Evolutionary conservation across 257 asterid genomes (phyloP).

Genomic region (Misopates orontium): DNA sequence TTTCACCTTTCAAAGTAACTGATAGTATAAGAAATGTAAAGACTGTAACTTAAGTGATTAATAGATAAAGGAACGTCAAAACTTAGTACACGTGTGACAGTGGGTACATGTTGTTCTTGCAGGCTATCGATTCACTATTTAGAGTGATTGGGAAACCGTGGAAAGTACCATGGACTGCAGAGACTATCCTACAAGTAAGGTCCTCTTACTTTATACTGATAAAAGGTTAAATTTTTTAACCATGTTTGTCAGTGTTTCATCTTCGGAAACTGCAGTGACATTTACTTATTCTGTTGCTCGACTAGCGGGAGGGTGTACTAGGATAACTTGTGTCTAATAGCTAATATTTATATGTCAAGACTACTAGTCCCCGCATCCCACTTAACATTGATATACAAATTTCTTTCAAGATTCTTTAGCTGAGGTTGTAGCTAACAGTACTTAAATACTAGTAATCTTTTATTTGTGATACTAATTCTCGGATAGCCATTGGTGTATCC

Average conservation of each 20-base stretch:
- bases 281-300: too few species aligned
- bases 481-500: too few species aligned
- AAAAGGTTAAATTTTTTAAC: neutral
- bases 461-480: too few species aligned
- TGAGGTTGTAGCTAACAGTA: too few species aligned
- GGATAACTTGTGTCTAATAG: too few species aligned
- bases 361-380: too few species aligned
- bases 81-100: neutral
- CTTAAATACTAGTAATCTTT: too few species aligned
- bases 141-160: constrained; percentile 70
- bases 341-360: too few species aligned
- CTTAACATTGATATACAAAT: too few species aligned
- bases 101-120: constrained; percentile 25
- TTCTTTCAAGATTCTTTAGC: too few species aligned
- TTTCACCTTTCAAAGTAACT: neutral
- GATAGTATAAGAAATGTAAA: neutral
- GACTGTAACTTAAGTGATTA: neutral
- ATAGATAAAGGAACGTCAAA: constrained; percentile 7
- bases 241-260: neutral
- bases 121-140: constrained; percentile 52
- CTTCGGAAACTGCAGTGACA: neutral
- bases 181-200: constrained; percentile 79
- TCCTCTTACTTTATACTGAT: neutral
- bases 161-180: constrained; percentile 95
- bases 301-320: too few species aligned